Evolutionary conservation across 2,329 filamentous ascomycete species (phyloP).

Genomic region (Fusarium sp.): DNA sequence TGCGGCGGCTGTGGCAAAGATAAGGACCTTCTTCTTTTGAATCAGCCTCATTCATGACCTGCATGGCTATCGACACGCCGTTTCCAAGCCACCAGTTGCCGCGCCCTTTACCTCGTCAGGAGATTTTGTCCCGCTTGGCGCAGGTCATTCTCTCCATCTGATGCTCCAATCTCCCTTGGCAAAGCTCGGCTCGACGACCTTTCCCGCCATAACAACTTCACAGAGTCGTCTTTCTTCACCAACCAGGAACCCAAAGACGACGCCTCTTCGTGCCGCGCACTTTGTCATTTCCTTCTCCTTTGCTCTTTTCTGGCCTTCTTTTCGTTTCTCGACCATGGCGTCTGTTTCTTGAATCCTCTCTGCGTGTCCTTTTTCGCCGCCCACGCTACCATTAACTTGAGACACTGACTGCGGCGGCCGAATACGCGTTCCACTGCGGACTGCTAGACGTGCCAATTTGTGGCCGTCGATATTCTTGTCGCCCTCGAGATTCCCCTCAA

Average conservation of each 20-base stretch:
- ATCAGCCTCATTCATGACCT: not conserved
- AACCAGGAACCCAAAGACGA: slow-evolving; percentile 64
- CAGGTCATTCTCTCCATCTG: slow-evolving; percentile 62
- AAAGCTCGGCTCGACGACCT: slow-evolving; percentile 69
- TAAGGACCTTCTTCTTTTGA: not conserved
- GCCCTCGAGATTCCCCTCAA: not conserved
- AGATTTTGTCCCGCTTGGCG: not conserved
- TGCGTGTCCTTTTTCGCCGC: slow-evolving; percentile 66
- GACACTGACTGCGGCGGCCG: slow-evolving; percentile 54
- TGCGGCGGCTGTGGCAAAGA: not conserved
- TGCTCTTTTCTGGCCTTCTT: slow-evolving; percentile 58
- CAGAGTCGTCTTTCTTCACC: slow-evolving; percentile 55
- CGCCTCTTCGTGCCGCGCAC: slow-evolving; percentile 71
- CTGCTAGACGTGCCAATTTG: slow-evolving; percentile 47
- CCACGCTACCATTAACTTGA: slow-evolving; percentile 67
- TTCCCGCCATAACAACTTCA: slow-evolving; percentile 69
- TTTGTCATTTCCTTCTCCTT: slow-evolving; percentile 69
- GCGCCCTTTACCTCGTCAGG: not conserved
- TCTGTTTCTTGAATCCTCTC: slow-evolving; percentile 65
- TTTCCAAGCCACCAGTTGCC: not conserved
- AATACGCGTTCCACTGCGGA: slow-evolving; percentile 53
- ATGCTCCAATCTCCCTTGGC: slow-evolving; percentile 72
- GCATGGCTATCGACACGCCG: not conserved
- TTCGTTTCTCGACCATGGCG: slow-evolving; percentile 61
- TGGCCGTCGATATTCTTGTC: slow-evolving; percentile 55